Percentiles rank a stretch among this genome's conserved stretches.
phyloP scores from a whole-genome alignment of 352 stramenopile genomes.

The Globisporangium cederbergense region DNA sequence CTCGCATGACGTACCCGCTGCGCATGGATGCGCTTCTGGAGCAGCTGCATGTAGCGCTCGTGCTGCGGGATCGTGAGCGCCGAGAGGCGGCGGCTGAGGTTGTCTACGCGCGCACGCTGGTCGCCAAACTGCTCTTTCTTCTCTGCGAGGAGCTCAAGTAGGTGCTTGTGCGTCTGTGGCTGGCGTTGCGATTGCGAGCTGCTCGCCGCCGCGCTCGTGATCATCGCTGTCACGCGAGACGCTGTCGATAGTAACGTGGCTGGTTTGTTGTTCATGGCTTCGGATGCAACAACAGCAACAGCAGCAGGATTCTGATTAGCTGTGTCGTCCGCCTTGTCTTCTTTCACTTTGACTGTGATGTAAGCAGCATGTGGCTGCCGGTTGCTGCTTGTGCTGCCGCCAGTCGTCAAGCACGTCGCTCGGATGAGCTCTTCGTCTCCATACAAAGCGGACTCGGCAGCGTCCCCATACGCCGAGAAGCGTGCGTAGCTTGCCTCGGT shows the following conservation, averaged over 20 bases:
- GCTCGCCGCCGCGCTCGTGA: background rate
- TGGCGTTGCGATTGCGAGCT: background rate
- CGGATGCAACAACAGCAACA: background rate
- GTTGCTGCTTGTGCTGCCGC: background rate
- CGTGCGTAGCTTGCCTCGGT: constrained; percentile 31
- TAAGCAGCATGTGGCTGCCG: background rate
- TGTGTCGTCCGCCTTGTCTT: background rate
- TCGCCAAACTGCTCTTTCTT: constrained; percentile 17
- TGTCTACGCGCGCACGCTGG: constrained; percentile 20
- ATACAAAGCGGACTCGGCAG: constrained; percentile 25
- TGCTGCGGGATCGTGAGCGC: constrained; percentile 46
- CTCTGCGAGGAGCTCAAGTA: constrained; percentile 34
- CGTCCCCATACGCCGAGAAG: constrained; percentile 30
- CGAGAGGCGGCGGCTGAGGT: constrained; percentile 43
- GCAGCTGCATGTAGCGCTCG: constrained; percentile 41
- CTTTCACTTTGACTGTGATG: background rate
- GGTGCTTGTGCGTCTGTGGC: constrained; percentile 20
- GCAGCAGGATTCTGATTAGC: background rate
- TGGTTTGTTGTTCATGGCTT: background rate
- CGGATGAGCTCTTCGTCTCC: constrained; percentile 23
- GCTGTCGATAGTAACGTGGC: background rate
- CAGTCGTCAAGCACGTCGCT: constrained; percentile 20
- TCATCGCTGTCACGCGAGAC: background rate
- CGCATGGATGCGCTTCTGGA: constrained; percentile 37
- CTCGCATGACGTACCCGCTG: constrained; percentile 31